Evolutionary conservation across 1,284 basidiomycete species (phyloP), one percentile per base, ranked within the genome.

Genomic region (Marasmius fiardii): DNA sequence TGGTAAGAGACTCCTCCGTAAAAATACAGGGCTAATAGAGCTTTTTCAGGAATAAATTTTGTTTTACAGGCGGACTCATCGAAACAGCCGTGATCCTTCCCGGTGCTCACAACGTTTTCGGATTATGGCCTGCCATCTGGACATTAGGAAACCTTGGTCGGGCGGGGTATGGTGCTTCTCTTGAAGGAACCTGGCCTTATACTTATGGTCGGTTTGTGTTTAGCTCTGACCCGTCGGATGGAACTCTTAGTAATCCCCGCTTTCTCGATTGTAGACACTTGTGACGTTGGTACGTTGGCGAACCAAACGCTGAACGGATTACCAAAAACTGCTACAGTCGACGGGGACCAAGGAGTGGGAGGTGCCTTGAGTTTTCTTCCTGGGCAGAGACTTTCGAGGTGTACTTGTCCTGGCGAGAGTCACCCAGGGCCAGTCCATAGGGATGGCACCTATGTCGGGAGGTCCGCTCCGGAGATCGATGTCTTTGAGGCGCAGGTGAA

Each of bases 71-170:
- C 6, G 76, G 75, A 5, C 70, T 74, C 53, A 62, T 76, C 43
- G 68, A 68, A 60, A 78, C 79, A 0, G 65, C 59, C 21, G 55
- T 59, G 7, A 41, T 28, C 14, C 52, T 59, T 21, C 58, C 58
- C 4, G 58, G 58, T 3, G n/a, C 26, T 2, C 37, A 52, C 31
- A 57, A 59, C 33, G 52, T 59, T 16, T 4, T 35, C 34, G 55
- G 51, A 14, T 31, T 43, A 14, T 55, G 79, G 79, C 78, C 78
- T 33, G 60, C 57, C 14, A 34, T 60, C 1, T 91, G 88, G 88
- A 83, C 82, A 16, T 85, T 91, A 81, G 88, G 88, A 20, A 90
- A 90, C 64, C 74, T 90, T 4, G 88, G 85, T 2, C 72, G 86
- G 43, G 80, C 86, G 12, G 86, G 85, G 43, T 74, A 72, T 56